Base-by-base conservation (phyloP, 306 rosid genomes). In the Cucumis hystrix region DNA sequence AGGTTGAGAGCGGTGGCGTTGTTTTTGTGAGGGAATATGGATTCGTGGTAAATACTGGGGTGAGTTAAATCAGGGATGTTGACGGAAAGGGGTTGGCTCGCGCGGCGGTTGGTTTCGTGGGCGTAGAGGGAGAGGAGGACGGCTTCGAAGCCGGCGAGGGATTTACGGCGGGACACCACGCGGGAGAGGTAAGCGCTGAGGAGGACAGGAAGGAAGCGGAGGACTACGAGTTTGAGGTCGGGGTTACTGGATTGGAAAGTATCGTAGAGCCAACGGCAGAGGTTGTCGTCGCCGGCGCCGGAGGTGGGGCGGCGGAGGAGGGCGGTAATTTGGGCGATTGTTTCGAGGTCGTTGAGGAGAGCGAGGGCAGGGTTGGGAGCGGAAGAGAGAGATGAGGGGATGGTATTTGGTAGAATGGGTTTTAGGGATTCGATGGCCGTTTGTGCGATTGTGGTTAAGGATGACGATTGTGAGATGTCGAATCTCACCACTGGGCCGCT, bases 181-280 rank as follows among this genome's bases (percentile, higher is more conserved):
- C 93, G 93, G 8, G 91, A 83, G 78, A 91, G 95, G 84, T 94
- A 91, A 39, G 87, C 52, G 47, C 94, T 90, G 33, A 86, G 80
- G 28, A 94, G 73, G 16, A 80, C 23, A 6, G 98, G 98, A 9
- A 91, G 66, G 89, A 86, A 90, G 70, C 91, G 84, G 74, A 91
- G 94, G 84, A 90, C 89, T 11, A 85, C 62, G 66, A 91, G 92
- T 16, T 90, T 92, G 80, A 91, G 95, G 9, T 80, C 84, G 0
- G 87, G 47, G 67, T 86, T 81, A 18, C 67, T 77, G 10, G 88
- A 87, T 78, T 91, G 98, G 87, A 94, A 89, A 45, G 95, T 83
- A 78, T 94, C 97, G 63, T 91, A 94, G 59, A 94, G 93, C 98
- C 98, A 91, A 0, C 93, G 91, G 62, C 97, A 94, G 69, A 91